Evolutionary conservation across 345 rosid genomes (phyloP), one percentile per base, ranked within the genome.

Genomic region (Populus pruinosa): DNA sequence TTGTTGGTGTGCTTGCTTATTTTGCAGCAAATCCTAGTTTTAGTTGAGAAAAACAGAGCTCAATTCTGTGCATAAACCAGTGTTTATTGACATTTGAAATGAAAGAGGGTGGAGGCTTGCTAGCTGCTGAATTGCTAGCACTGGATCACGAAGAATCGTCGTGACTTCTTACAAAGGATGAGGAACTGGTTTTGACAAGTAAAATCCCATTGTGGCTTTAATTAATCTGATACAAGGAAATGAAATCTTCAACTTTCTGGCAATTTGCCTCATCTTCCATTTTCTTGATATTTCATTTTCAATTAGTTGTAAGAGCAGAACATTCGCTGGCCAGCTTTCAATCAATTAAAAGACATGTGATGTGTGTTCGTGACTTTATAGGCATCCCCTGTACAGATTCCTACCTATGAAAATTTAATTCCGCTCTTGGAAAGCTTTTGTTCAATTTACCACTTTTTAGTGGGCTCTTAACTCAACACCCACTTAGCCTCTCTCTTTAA

Each of bases 1-100:
- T 93, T 75, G 98, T 96, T 29, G 99, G 99, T 8, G 98, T 89
- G 56, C 91, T 93, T 72, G 97, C 98, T 56, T 93, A 88, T 74
- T 90, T 96, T 82, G 93, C 94, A 2, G 98, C 95, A 21, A 92
- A 96, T 81, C 92, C 98, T 13, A 75, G 79, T 62, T 81, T 75
- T 27, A 78, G 83, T 62, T 89, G 79, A 77, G 27, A 27, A 13
- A 33, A 50, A 8, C 4, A 8, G 44, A 5, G 50, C 33, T 63
- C 70, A 59, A 69, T 56, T 36, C 70, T 44, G 82, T 77, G 65
- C 29, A 81, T 73, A 71, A 47, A 67, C 18, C 29, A 33, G n/a
- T 16, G 67, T 63, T 72, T 21, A 29, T 49, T 43, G 69, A 56
- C 66, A 11, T 39, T 31, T 41, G n/a, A n/a, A n/a, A n/a, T n/a